A percentile compares a stretch with the other conserved stretches of the same genome.
Evolutionary conservation across 2,329 filamentous ascomycete genomes (phyloP).

Genomic region (Hypocrella siamensis): DNA sequence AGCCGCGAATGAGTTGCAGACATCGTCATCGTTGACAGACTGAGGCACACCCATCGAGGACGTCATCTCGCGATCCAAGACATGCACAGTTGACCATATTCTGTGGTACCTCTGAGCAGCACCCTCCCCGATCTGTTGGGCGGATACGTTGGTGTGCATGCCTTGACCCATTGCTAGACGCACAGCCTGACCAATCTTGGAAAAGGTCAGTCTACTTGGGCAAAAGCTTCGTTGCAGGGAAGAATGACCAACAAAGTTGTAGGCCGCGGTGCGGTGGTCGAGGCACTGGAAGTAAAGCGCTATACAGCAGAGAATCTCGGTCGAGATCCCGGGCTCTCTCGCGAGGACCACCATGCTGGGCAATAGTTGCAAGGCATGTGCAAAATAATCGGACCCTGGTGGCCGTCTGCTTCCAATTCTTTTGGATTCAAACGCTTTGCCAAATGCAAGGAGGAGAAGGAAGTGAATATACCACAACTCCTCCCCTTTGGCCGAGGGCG

Average conservation of each 20-base stretch:
- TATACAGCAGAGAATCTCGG: conserved; percentile 34
- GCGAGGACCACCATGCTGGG: conserved; percentile 24
- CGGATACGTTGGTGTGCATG: conserved; percentile 35
- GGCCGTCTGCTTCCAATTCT: conserved; percentile 20
- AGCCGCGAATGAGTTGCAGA: conserved; percentile 22
- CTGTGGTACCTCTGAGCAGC: conserved; percentile 29
- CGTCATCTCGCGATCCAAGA: conserved; percentile 36
- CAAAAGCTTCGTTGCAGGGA: not conserved
- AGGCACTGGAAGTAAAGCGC: conserved; percentile 36
- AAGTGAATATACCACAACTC: conserved; percentile 36
- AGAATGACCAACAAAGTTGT: conserved; percentile 23
- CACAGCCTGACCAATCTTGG: conserved; percentile 34
- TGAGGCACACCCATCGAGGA: conserved; percentile 35
- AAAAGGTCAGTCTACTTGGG: not conserved
- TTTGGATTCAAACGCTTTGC: conserved; percentile 33
- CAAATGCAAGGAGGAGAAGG: conserved; percentile 36
- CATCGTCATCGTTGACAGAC: conserved; percentile 32
- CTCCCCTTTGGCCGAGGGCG: conserved; percentile 3
- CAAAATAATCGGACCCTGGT: conserved; percentile 29
- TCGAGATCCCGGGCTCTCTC: conserved; percentile 25
- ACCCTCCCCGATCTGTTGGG: conserved; percentile 20
- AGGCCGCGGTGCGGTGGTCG: conserved; percentile 28
- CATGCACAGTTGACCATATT: conserved; percentile 38
- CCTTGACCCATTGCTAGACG: conserved; percentile 31
- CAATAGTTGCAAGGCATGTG: conserved; percentile 25